Evolutionary conservation across 805 yeast genomes (phyloP), one percentile per base, ranked within the genome.

Genomic region (Maudiozyma bulderi): DNA sequence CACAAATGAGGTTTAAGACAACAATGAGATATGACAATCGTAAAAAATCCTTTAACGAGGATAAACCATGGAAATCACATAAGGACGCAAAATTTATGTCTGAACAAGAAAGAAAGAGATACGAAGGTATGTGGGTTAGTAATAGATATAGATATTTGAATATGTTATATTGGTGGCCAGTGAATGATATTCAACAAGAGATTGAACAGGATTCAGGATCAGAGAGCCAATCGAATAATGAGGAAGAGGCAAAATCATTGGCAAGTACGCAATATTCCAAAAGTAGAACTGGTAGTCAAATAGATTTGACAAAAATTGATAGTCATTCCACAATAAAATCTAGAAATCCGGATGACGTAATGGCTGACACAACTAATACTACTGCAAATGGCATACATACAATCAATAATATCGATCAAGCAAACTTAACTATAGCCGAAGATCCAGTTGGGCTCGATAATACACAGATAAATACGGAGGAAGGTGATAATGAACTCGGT

Each of bases 11-110:
- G 43, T 54, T 64, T 34, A 61, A 55, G 45, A 58, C 62, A 2
- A 64, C 66, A 1, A 59, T 64, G 64, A 54, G 68, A 32, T 51
- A 55, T 15, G 50, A 47, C 11, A 37, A 48, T 34, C n/a, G 34
- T 6, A 52, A 52, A 35, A 50, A 49, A 14, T 15, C 43, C 30
- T 89, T 90, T 65, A 84, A 90, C 61, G 95, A 85, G 59, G 86
- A 85, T 51, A 89, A 89, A 65, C 98, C 98, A 0, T 89, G 97
- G 96, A 89, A 90, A 59, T 81, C 83, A 58, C 97, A 88, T 65
- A 72, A 71, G 32, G 85, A 80, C 51, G 73, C 81, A 5, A 62
- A 71, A 54, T 63, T 70, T 41, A 66, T 73, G n/a, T 72, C 78
- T 1, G 82, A 78, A 43, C 75, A 71, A 44, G 98, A 93, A 62